Evolutionary conservation across 129 eudicot genomes (phyloP).

Genomic region (Pittosporum tobira): DNA sequence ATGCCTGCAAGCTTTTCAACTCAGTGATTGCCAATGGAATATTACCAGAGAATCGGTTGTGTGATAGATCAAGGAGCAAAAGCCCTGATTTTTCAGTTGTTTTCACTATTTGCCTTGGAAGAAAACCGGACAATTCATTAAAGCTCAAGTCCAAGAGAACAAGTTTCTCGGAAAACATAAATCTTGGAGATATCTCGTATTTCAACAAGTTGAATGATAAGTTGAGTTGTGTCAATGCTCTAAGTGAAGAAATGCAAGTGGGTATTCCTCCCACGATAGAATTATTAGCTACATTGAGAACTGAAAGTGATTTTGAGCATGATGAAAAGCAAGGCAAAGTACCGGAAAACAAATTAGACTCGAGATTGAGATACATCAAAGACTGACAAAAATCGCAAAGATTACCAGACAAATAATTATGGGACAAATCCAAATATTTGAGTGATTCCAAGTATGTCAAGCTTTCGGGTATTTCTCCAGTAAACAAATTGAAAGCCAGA

Average conservation of each 20-base stretch:
- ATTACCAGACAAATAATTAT: conserved; percentile 49
- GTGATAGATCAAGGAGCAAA: conserved; percentile 66
- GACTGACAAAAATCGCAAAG: conserved; percentile 56
- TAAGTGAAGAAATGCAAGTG: conserved; percentile 61
- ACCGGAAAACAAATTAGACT: conserved; percentile 60
- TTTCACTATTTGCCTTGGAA: conserved; percentile 53
- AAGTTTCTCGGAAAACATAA: conserved; percentile 63
- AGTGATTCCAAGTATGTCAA: conserved; percentile 49
- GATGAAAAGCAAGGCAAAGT: conserved; percentile 70
- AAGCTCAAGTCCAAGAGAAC: conserved; percentile 73
- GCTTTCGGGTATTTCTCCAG: conserved; percentile 65
- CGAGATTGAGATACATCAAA: conserved; percentile 61
- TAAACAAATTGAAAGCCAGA: conserved; percentile 53
- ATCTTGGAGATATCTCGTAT: conserved; percentile 73
- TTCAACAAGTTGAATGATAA: conserved; percentile 56
- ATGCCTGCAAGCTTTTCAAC: conserved; percentile 75
- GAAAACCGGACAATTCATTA: conserved; percentile 54
- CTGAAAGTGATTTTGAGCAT: conserved; percentile 40
- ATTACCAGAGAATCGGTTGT: conserved; percentile 69
- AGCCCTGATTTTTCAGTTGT: conserved; percentile 62
- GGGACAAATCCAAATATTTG: conserved; percentile 59
- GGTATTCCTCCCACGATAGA: conserved; percentile 83
- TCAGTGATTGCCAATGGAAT: conserved; percentile 65
- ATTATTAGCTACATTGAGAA: conserved; percentile 64
- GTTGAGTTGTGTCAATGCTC: conserved; percentile 56